A percentile compares a stretch with the other conserved stretches of the same genome.
phyloP scores from a whole-genome alignment of 2,329 filamentous ascomycete species.

The Hypoxylon sp. region DNA sequence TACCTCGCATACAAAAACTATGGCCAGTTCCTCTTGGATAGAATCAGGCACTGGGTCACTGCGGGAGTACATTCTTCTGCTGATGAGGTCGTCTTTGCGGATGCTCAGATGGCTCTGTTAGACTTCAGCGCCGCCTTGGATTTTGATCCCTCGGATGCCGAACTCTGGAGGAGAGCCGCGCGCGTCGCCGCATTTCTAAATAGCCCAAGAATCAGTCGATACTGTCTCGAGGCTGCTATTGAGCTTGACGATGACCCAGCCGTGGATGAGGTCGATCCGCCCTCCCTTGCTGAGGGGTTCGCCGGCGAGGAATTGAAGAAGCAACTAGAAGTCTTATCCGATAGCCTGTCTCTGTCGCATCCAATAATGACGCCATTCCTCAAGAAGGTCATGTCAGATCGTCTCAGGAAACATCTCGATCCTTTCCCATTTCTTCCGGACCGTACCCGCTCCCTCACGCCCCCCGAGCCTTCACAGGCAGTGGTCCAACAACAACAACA shows the following conservation, averaged over 20 bases:
- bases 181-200: conserved; percentile 66
- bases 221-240: conserved; percentile 71
- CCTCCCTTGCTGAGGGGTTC: conserved; percentile 69
- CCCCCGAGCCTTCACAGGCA: conserved; percentile 31
- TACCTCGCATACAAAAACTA: conserved; percentile 96
- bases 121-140: conserved; percentile 68
- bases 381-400: conserved; percentile 59
- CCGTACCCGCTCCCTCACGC: conserved; percentile 49
- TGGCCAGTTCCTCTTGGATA: conserved; percentile 89
- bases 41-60: conserved; percentile 63
- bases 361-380: conserved; percentile 67
- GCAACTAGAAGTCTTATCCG: conserved; percentile 61
- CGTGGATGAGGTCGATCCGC: conserved; percentile 67
- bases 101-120: conserved; percentile 58
- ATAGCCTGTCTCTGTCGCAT: conserved; percentile 66
- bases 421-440: conserved; percentile 70
- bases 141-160: conserved; percentile 72
- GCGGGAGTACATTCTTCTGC: conserved; percentile 39
- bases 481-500: not conserved
- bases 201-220: conserved; percentile 65
- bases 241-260: conserved; percentile 73
- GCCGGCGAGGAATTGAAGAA: conserved; percentile 69
- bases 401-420: conserved; percentile 64
- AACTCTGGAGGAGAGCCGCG: conserved; percentile 69
- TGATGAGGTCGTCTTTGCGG: conserved; percentile 49